Percentiles rank a stretch among this genome's conserved stretches.
phyloP scores from a whole-genome alignment of 495 filamentous ascomycete genomes.

The Penicillium subrubescens region DNA sequence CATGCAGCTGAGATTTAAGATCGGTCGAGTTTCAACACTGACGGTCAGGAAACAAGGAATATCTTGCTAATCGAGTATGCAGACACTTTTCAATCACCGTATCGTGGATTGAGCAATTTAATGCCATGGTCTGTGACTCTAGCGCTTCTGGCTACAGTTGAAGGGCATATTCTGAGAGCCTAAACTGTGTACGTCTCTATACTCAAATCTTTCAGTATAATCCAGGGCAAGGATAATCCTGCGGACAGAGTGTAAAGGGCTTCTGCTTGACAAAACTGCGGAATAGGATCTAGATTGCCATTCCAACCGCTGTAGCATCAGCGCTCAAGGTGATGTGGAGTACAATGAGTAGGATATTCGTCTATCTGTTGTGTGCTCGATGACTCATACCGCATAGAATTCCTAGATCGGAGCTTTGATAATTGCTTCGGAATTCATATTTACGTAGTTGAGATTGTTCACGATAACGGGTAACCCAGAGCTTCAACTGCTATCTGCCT shows the following conservation, averaged over 20 bases:
- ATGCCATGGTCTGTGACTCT: neutral
- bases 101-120: neutral
- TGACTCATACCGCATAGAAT: neutral
- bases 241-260: neutral
- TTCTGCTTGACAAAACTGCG: neutral
- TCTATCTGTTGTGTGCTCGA: neutral
- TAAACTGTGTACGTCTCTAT: neutral
- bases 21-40: conserved; percentile 26
- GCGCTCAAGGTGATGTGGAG: conserved; percentile 7
- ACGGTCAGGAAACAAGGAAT: conserved; percentile 5
- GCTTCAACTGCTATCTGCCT: no score
- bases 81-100: neutral
- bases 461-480: neutral
- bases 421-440: neutral
- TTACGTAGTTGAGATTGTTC: neutral
- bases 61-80: conserved; percentile 4
- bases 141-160: neutral
- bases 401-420: neutral
- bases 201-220: neutral
- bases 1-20: conserved; percentile 14
- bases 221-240: neutral
- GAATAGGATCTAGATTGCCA: conserved; percentile 7
- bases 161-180: neutral
- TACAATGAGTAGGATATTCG: conserved; percentile 4
- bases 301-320: conserved; percentile 14